phyloP scores from a whole-genome alignment of 2,329 filamentous ascomycete genomes.

The Colletotrichum horii region DNA sequence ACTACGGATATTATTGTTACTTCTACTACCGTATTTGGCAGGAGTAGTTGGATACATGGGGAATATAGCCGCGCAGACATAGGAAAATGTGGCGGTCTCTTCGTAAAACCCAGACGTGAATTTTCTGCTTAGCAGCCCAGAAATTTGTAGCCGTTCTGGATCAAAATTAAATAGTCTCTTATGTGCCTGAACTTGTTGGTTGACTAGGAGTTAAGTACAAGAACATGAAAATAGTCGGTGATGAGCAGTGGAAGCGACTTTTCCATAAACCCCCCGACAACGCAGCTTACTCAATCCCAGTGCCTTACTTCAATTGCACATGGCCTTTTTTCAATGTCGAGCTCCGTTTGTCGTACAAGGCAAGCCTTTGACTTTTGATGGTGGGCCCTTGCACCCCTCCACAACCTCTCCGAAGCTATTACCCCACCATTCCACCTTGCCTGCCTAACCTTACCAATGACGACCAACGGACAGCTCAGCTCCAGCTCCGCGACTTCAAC shows the following conservation, averaged over 20 bases:
- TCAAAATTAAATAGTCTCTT: not conserved
- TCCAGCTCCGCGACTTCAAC: not conserved
- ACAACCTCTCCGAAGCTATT: not conserved
- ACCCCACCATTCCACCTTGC: slow-evolving; percentile 27
- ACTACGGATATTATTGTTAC: no score
- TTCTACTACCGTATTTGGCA: no score
- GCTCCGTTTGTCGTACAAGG: not conserved
- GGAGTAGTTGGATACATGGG: no score
- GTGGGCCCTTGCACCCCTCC: slow-evolving; percentile 3
- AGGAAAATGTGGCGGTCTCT: no score
- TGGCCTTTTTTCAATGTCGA: not conserved
- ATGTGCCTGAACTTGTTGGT: not conserved
- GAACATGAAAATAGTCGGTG: not conserved
- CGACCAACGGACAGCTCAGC: slow-evolving; percentile 13
- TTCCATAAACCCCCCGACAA: not conserved
- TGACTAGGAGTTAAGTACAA: not conserved
- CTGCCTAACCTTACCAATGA: slow-evolving; percentile 12
- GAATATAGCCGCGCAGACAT: no score
- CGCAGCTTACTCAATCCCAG: not conserved
- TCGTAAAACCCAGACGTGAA: no score
- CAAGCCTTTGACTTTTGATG: not conserved
- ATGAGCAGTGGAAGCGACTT: not conserved
- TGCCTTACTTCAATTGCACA: not conserved
- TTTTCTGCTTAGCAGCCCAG: not conserved
- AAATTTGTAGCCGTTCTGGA: not conserved